Conservation (phyloP, 495 filamentous ascomycete genomes). For the Aspergillus haitiensis region DNA sequence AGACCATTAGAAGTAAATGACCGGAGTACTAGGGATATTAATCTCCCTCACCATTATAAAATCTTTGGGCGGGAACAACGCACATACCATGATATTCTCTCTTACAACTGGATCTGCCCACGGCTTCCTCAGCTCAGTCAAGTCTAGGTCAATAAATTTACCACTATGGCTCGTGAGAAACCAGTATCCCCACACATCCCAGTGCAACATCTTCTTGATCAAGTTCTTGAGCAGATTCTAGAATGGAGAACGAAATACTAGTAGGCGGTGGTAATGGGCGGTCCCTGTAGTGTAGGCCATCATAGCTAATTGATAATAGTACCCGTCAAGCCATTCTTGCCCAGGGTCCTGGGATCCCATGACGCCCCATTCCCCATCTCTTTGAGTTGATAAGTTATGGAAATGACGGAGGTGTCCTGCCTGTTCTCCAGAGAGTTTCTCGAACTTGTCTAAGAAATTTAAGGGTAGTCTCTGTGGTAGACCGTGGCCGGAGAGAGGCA, state of each 20-base stretch:
- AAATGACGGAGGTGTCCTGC: slow-evolving; percentile 42
- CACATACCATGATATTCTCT: slow-evolving; percentile 36
- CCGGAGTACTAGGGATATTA: slow-evolving; percentile 22
- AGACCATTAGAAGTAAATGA: slow-evolving; percentile 38
- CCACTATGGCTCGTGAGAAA: slow-evolving; percentile 33
- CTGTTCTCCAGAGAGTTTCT: slow-evolving; percentile 38
- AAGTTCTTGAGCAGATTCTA: slow-evolving; percentile 26
- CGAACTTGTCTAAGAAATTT: slow-evolving; percentile 33
- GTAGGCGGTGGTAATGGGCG: slow-evolving; percentile 36
- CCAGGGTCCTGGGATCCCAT: slow-evolving; percentile 38
- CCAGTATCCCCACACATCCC: slow-evolving; percentile 44
- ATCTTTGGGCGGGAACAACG: neutral
- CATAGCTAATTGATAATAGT: slow-evolving; percentile 40
- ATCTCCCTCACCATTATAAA: neutral
- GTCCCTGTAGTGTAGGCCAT: slow-evolving; percentile 36
- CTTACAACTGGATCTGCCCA: slow-evolving; percentile 37
- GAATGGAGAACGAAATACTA: slow-evolving; percentile 29
- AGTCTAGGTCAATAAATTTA: slow-evolving; percentile 28
- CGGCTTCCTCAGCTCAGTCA: slow-evolving; percentile 37
- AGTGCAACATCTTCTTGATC: slow-evolving; percentile 38
- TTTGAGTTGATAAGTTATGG: slow-evolving; percentile 36
- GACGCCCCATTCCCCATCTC: slow-evolving; percentile 35
- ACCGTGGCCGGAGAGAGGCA: neutral
- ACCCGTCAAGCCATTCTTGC: slow-evolving; percentile 38
- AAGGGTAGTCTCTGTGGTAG: neutral